Conservation (phyloP, 768 basidiomycete species). For the Panaeolus cyanescens region DNA sequence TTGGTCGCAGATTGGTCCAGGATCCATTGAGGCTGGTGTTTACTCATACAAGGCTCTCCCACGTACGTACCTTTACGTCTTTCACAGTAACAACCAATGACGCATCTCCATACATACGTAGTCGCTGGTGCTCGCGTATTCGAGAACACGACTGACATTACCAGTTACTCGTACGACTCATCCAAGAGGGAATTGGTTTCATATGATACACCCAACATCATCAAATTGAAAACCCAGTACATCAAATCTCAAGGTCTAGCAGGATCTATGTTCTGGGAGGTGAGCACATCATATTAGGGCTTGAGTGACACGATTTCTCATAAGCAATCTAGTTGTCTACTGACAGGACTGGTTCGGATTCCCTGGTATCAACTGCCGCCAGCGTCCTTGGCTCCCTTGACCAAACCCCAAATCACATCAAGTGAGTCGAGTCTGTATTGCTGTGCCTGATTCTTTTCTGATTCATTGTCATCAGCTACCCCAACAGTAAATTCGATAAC, state of each 20-base stretch:
- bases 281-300: slow-evolving; percentile 22
- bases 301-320: not conserved
- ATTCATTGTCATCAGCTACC: slow-evolving; percentile 43
- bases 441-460: not conserved
- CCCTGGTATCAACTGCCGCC: slow-evolving; percentile 55
- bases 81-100: not conserved
- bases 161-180: slow-evolving; percentile 77
- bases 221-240: slow-evolving; percentile 67
- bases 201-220: slow-evolving; percentile 76
- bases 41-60: slow-evolving; percentile 81
- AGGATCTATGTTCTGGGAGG: slow-evolving; percentile 78
- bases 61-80: slow-evolving; percentile 34
- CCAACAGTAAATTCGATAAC: slow-evolving; percentile 73
- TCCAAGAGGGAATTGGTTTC: slow-evolving; percentile 68
- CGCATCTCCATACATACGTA: slow-evolving; percentile 10
- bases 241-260: slow-evolving; percentile 59
- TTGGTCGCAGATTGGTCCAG: slow-evolving; percentile 61
- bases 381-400: slow-evolving; percentile 55
- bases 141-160: slow-evolving; percentile 70
- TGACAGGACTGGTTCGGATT: slow-evolving; percentile 59
- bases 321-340: slow-evolving; percentile 46
- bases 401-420: slow-evolving; percentile 64
- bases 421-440: slow-evolving; percentile 31
- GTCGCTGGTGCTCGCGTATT: slow-evolving; percentile 58
- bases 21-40: slow-evolving; percentile 68